These are phyloP conservation scores for Xanthoceras sorbifolium DNA, from an alignment of 345 rosid species.

Conservation along the genomic window DNA sequence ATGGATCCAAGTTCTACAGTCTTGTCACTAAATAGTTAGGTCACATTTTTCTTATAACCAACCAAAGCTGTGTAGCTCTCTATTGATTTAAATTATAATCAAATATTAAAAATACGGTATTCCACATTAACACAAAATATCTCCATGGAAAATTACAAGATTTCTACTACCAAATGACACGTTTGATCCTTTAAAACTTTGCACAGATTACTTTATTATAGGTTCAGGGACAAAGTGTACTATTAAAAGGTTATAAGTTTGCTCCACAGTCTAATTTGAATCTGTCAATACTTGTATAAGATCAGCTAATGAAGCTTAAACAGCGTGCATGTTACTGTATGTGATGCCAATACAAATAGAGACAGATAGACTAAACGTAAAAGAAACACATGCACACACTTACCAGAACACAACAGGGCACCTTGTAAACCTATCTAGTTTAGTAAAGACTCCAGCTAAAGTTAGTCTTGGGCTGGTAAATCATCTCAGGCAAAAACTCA, in stretches of 20 bases:
- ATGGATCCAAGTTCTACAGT: neutral
- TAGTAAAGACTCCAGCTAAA: neutral
- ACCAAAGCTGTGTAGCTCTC: neutral
- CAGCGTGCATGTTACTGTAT: neutral
- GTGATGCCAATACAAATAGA: neutral
- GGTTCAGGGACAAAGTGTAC: neutral
- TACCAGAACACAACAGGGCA: neutral
- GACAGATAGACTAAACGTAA: neutral
- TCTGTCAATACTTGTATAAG: neutral
- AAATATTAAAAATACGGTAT: neutral
- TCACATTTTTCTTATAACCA: neutral
- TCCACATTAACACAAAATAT: neutral
- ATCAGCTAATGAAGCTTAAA: constrained; percentile 7
- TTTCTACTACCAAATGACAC: neutral
- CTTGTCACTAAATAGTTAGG: neutral
- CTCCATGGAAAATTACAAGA: neutral
- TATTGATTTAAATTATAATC: neutral
- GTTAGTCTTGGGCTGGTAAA: neutral
- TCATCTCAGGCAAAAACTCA: neutral
- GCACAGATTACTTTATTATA: neutral
- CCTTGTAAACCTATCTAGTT: neutral
- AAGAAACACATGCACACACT: neutral
- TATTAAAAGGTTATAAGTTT: neutral
- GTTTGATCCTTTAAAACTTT: neutral
- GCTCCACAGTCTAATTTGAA: neutral